Evolutionary conservation across 1,139 yeast species (phyloP).

Genomic region (Hemisphaericaspora xylofermentans): DNA sequence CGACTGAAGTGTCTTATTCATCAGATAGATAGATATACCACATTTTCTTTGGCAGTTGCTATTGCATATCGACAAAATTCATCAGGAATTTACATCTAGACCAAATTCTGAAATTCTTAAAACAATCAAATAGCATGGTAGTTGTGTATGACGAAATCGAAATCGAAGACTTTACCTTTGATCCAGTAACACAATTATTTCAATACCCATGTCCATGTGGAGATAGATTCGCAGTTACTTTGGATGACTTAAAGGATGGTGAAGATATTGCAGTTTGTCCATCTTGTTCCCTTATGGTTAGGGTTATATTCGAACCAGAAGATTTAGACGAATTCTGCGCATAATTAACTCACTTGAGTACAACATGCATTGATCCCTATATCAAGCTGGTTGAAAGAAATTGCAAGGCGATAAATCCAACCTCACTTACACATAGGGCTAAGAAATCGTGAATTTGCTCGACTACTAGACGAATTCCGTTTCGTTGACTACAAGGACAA

Average conservation of each 20-base stretch:
- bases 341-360: conserved; percentile 11
- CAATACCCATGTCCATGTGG: conserved; percentile 99
- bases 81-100: too few species aligned
- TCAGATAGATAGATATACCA: too few species aligned
- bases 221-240: conserved; percentile 81
- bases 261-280: conserved; percentile 97
- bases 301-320: conserved; percentile 76
- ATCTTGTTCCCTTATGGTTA: conserved; percentile 89
- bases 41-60: too few species aligned
- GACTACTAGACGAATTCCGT: too few species aligned
- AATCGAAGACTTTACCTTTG: conserved; percentile 94
- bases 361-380: background rate
- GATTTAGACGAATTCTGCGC: conserved; percentile 39
- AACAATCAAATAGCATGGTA: conserved; percentile 31
- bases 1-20: too few species aligned
- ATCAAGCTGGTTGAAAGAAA: background rate
- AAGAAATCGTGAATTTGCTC: too few species aligned
- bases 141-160: conserved; percentile 90
- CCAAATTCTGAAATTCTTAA: background rate
- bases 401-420: too few species aligned
- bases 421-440: too few species aligned
- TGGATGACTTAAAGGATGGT: conserved; percentile 87
- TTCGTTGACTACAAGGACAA: too few species aligned
- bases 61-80: too few species aligned
- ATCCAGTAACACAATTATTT: conserved; percentile 73